Evolutionary conservation across 2,329 filamentous ascomycete genomes (phyloP).

Genomic region (Thielaviopsis ethacetica): DNA sequence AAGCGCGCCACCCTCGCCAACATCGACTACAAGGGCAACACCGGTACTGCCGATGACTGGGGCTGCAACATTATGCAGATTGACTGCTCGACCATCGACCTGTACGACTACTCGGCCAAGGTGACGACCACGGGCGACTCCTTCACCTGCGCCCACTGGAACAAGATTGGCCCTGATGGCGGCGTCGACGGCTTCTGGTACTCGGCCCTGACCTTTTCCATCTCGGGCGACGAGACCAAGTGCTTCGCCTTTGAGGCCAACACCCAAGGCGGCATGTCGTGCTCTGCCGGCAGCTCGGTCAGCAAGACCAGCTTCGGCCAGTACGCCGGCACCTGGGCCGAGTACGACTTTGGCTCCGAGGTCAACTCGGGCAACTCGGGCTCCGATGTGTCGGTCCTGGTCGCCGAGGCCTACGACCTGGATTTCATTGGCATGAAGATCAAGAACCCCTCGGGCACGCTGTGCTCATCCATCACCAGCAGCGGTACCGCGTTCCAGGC

Average conservation of each 20-base stretch:
- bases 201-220: constrained; percentile 25
- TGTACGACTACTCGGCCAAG: constrained; percentile 29
- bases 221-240: constrained; percentile 23
- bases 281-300: constrained; percentile 19
- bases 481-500: constrained; percentile 23
- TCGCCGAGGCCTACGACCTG: constrained; percentile 21
- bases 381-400: constrained; percentile 33
- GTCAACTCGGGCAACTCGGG: constrained; percentile 34
- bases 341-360: constrained; percentile 31
- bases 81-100: constrained; percentile 18
- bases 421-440: constrained; percentile 21
- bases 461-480: constrained; percentile 26
- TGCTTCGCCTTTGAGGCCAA: constrained; percentile 28
- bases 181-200: constrained; percentile 33
- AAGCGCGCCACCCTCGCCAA: constrained; percentile 32
- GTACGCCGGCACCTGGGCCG: constrained; percentile 30
- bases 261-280: constrained; percentile 33
- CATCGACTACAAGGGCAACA: constrained; percentile 32
- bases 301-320: constrained; percentile 24
- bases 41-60: constrained; percentile 24
- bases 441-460: constrained; percentile 21
- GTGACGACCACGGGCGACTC: constrained; percentile 24
- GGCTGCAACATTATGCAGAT: constrained; percentile 38
- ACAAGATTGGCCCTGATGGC: constrained; percentile 33
- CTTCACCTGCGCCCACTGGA: constrained; percentile 29